Conservation (phyloP, 2,329 filamentous ascomycete genomes). For the Aspergillus pseudoglaucus region DNA sequence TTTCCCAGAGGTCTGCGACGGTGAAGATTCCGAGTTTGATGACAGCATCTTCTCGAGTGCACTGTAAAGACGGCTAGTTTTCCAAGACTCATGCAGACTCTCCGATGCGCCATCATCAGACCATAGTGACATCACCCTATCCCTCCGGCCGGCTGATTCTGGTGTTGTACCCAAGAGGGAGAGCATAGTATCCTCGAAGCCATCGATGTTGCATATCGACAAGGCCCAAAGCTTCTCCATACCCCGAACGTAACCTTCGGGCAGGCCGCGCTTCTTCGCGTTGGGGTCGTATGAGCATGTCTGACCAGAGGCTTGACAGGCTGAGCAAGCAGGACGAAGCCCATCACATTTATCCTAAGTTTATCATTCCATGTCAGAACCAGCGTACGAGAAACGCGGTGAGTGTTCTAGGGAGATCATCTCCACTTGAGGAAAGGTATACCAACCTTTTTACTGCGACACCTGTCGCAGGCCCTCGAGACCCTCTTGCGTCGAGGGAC, state of each 20-base stretch:
- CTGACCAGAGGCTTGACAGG: conserved; percentile 35
- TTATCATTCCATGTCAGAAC: conserved; percentile 1
- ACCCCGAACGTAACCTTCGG: conserved; percentile 42
- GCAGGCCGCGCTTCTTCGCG: conserved; percentile 41
- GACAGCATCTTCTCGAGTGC: conserved; percentile 38
- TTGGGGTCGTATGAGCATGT: conserved; percentile 39
- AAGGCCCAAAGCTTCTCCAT: conserved; percentile 43
- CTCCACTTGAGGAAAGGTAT: background rate
- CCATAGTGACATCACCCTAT: conserved; percentile 34
- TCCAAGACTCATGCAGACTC: conserved; percentile 39
- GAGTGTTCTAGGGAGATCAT: background rate
- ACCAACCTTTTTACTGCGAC: conserved; percentile 38
- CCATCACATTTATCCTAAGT: conserved; percentile 40
- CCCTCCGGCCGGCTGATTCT: conserved; percentile 24
- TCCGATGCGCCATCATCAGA: conserved; percentile 36
- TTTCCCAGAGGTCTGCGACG: conserved; percentile 21
- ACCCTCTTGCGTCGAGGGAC: conserved; percentile 39
- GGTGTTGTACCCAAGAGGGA: conserved; percentile 31
- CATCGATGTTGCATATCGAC: conserved; percentile 38
- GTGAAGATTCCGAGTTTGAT: conserved; percentile 19
- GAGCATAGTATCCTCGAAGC: conserved; percentile 38
- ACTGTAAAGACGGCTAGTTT: conserved; percentile 33
- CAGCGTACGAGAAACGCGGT: background rate
- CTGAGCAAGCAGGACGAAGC: conserved; percentile 36
- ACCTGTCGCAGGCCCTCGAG: conserved; percentile 41